These are phyloP conservation scores for Solanum tarapatanum DNA, from an alignment of 257 asterid species.

Conservation along the genomic window DNA sequence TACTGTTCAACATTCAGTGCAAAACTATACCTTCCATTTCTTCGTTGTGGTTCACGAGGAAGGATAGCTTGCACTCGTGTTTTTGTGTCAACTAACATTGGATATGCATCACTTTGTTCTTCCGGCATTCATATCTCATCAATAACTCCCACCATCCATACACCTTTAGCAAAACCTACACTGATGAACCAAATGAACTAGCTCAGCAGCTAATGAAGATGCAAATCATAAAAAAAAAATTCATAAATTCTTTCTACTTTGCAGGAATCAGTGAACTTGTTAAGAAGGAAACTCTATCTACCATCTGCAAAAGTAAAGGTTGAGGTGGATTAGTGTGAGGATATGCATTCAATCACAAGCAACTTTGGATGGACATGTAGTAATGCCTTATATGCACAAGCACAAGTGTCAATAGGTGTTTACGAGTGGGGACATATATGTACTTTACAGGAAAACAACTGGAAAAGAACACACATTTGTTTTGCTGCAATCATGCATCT, in stretches of 20 bases:
- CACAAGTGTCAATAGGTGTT: not conserved
- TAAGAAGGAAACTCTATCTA: not conserved
- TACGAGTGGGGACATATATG: not conserved
- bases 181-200: constrained; percentile 28
- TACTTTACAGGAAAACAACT: not conserved
- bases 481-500: not conserved
- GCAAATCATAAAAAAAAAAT: not conserved
- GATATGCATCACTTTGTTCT: constrained; percentile 32
- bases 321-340: not conserved
- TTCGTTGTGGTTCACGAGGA: constrained; percentile 70
- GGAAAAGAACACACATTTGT: not conserved
- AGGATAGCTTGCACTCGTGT: constrained; percentile 57
- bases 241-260: not conserved
- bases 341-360: not conserved
- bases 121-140: constrained; percentile 74
- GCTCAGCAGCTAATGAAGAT: constrained; percentile 1
- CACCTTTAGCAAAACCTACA: constrained; percentile 65
- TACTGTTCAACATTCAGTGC: not conserved
- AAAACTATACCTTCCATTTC: constrained; percentile 68
- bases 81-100: constrained; percentile 70
- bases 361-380: not conserved
- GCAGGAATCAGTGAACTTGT: not conserved
- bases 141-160: constrained; percentile 82
- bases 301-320: not conserved
- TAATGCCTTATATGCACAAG: not conserved